Evolutionary conservation across 345 rosid species (phyloP), one percentile per base, ranked within the genome.

Genomic region (Arabis alpina): DNA sequence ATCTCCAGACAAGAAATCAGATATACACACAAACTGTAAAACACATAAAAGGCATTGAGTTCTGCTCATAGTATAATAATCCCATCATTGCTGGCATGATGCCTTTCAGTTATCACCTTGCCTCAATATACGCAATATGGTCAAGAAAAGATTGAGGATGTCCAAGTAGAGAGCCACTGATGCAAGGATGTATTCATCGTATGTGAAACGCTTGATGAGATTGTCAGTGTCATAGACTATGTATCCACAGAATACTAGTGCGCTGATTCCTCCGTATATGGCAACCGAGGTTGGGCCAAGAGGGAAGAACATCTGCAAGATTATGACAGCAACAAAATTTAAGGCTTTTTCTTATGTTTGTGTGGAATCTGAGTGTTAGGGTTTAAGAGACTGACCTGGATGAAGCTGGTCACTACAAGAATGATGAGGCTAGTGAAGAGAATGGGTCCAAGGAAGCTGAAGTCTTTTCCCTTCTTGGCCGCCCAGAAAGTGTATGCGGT

Each of bases 401-500:
- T 82, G 67, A 91, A 82, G 75, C 95, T 81, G 50, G 95, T 91
- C 25, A 94, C 79, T 47, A 91, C 24, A 39, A 93, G 96, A 60
- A 91, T 80, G 43, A 86, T 62, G 57, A 91, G 96, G 67, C 91
- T 74, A 51, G 97, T 93, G 88, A 93, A 93, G 53, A 93, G 74
- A 73, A 93, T 80, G 34, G 97, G 98, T 77, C 91, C 95, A 54
- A 93, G 85, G 74, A 80, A 91, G 77, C 94, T 88, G 76, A 93
- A 93, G 71, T 93, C 98, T 78, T 87, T 82, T 76, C 98, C 98
- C 73, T 82, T 93, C 95, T 85, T 93, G 12, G 98, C 71, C 14
- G 98, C 98, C 97, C 96, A 93, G 90, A 93, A 93, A 64, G 98
- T 89, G 81, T 93, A 93, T 4, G 80, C 98, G 39, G 98, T 91